These are phyloP conservation scores for Diacronema lutheri DNA, from an alignment of 78 protist genomes.

Conservation along the genomic window DNA sequence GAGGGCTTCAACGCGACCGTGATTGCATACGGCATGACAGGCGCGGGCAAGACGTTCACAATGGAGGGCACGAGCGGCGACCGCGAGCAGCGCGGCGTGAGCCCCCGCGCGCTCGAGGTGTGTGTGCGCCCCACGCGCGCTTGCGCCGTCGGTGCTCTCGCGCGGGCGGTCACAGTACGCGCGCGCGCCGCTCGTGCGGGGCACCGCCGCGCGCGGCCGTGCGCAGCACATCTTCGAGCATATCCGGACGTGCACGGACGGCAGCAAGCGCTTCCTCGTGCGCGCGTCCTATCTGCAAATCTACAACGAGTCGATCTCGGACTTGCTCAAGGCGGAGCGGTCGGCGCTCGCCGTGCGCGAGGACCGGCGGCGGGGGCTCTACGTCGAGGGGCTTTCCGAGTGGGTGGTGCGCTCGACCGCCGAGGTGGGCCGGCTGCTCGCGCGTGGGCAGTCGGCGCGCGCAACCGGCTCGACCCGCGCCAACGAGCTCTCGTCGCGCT, in stretches of 20 bases:
- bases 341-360: constrained; percentile 57
- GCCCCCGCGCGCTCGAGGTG: not conserved
- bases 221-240: not conserved
- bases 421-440: constrained; percentile 59
- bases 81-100: not conserved
- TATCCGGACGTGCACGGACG: not conserved
- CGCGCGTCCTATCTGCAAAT: constrained; percentile 68
- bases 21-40: constrained; percentile 1
- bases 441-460: constrained; percentile 53
- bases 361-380: constrained; percentile 41
- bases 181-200: too few relatives aligned
- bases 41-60: not conserved
- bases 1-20: constrained; percentile 13
- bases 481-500: constrained; percentile 64
- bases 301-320: constrained; percentile 72
- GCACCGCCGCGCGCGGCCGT: not conserved
- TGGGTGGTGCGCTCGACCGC: constrained; percentile 71
- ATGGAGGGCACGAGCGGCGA: not conserved
- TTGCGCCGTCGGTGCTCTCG: too few relatives aligned
- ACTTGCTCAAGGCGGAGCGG: constrained; percentile 65
- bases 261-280: constrained; percentile 12
- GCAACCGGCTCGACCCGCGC: constrained; percentile 65
- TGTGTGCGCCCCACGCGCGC: too few relatives aligned
- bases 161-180: too few relatives aligned
- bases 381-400: constrained; percentile 70